These are phyloP conservation scores for Neurospora terricola DNA, from an alignment of 495 filamentous ascomycete genomes.

Conservation along the genomic window DNA sequence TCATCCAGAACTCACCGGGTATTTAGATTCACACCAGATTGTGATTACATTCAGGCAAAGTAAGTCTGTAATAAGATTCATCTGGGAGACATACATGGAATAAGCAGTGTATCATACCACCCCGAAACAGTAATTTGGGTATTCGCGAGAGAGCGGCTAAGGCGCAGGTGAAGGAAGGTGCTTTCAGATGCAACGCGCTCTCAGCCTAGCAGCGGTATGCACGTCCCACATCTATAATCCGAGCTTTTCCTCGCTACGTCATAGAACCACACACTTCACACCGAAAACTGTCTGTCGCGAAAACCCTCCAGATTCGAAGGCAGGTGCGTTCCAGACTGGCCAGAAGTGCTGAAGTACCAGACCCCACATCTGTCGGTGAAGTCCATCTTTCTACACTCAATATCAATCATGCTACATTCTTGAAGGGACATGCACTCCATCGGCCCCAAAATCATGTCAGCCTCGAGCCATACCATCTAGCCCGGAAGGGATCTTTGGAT, in stretches of 20 bases:
- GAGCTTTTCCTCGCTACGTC: not conserved
- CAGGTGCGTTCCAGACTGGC: not conserved
- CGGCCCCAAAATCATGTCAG: too few relatives aligned
- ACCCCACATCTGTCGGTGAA: not conserved
- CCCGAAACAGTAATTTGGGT: not conserved
- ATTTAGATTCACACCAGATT: not conserved
- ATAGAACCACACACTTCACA: not conserved
- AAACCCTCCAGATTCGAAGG: not conserved
- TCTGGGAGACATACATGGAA: not conserved
- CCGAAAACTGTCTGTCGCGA: not conserved
- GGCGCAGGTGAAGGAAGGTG: not conserved
- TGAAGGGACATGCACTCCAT: too few relatives aligned
- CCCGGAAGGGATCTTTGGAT: not conserved
- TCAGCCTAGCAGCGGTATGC: not conserved
- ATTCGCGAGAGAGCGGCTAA: not conserved
- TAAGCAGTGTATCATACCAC: not conserved
- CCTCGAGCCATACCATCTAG: not conserved
- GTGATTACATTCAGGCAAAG: not conserved
- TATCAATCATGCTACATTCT: not conserved
- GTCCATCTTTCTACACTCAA: not conserved
- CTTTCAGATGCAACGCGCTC: not conserved
- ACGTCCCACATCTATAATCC: not conserved
- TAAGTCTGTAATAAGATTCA: not conserved
- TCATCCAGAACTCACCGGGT: not conserved
- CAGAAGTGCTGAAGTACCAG: not conserved